A percentile compares a stretch with the other conserved stretches of the same genome.
phyloP scores from a whole-genome alignment of 1,139 yeast genomes.

The Lodderomyces theae region DNA sequence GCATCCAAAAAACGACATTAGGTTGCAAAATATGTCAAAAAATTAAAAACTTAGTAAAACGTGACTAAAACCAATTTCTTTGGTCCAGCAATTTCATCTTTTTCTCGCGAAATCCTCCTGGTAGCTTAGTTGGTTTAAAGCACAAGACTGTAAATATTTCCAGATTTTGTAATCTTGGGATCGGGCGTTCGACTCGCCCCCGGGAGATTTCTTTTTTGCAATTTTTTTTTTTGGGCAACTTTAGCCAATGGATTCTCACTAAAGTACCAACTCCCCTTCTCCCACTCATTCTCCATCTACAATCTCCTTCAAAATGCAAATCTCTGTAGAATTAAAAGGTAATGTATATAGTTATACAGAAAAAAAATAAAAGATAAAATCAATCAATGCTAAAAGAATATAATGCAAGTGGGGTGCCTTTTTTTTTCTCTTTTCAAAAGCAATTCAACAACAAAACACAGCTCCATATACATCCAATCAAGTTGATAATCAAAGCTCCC shows the following conservation, averaged over 20 bases:
- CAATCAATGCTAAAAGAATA: too few species aligned
- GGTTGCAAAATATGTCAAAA: neutral
- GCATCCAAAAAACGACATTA: neutral
- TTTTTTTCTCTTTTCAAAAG: neutral
- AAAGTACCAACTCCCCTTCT: too few species aligned
- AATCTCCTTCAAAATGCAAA: neutral
- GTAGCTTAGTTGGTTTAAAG: conserved; percentile 79
- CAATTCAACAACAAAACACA: conserved; percentile 9
- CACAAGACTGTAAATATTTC: conserved; percentile 71
- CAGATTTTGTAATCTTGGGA: conserved; percentile 60
- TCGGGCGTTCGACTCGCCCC: conserved; percentile 87
- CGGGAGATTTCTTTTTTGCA: conserved; percentile 54
- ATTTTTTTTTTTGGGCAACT: too few species aligned
- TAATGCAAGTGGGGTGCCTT: too few species aligned
- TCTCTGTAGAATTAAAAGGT: neutral
- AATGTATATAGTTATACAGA: conserved; percentile 1
- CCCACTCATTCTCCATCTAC: neutral
- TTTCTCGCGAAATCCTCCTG: conserved; percentile 39
- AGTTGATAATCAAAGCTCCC: conserved; percentile 30
- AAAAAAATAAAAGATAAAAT: neutral
- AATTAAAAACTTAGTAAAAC: neutral
- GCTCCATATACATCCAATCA: conserved; percentile 25
- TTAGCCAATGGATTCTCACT: too few species aligned
- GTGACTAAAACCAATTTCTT: neutral
- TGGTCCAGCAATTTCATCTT: neutral